A percentile compares a stretch with the other conserved stretches of the same genome.
Conservation (phyloP, 805 yeast species). For the Naumovozyma dairenensis region DNA sequence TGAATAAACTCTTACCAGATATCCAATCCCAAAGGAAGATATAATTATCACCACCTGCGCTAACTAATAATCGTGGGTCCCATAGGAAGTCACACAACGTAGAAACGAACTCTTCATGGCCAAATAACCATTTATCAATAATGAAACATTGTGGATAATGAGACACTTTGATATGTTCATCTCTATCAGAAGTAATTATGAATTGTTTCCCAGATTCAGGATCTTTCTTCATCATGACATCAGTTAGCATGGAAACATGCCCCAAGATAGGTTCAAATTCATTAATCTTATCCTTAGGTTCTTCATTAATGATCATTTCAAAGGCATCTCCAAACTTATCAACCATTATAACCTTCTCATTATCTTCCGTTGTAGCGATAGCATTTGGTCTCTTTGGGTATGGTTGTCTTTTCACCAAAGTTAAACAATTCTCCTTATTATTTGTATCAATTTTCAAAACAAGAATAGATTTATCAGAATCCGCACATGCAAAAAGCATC, state of each 20-base stretch:
- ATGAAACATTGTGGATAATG: conserved; percentile 69
- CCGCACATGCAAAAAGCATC: conserved; percentile 60
- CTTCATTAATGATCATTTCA: conserved; percentile 37
- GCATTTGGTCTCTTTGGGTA: conserved; percentile 93
- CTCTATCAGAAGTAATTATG: conserved; percentile 80
- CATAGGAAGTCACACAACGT: conserved; percentile 47
- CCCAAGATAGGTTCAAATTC: conserved; percentile 70
- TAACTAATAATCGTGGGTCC: conserved; percentile 42
- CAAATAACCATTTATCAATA: conserved; percentile 76
- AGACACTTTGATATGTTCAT: conserved; percentile 86
- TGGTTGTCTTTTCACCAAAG: conserved; percentile 54
- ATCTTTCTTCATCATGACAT: conserved; percentile 32
- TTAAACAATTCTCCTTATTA: conserved; percentile 34
- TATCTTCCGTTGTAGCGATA: conserved; percentile 46
- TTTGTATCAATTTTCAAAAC: conserved; percentile 37
- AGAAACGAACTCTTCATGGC: conserved; percentile 78
- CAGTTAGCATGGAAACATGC: conserved; percentile 95
- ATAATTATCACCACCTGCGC: conserved; percentile 87
- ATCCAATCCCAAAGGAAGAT: conserved; percentile 77
- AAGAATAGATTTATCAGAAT: conserved; percentile 72
- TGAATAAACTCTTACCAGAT: conserved; percentile 37
- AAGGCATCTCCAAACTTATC: conserved; percentile 97
- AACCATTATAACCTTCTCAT: conserved; percentile 52
- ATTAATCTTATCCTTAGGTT: conserved; percentile 24
- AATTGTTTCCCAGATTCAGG: conserved; percentile 32